A percentile compares a stretch with the other conserved stretches of the same genome.
phyloP scores from a whole-genome alignment of 768 basidiomycete genomes.

The Termitomyces sp. region DNA sequence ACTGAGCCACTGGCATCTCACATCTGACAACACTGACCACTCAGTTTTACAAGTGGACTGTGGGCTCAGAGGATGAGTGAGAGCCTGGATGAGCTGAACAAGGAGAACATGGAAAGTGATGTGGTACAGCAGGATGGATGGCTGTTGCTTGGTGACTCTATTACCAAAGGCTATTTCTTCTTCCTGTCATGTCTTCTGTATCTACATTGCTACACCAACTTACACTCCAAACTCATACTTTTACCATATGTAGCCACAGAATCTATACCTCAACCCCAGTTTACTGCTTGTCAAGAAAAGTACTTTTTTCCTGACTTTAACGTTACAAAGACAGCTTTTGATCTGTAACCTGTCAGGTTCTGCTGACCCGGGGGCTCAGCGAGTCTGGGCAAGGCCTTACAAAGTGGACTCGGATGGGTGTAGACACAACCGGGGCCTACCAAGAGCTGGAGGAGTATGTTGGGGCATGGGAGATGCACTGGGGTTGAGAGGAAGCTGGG shows the following conservation, averaged over 20 bases:
- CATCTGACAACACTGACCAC: slow-evolving; percentile 40
- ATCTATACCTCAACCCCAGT: slow-evolving; percentile 52
- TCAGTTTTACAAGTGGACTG: slow-evolving; percentile 48
- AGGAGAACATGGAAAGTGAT: slow-evolving; percentile 42
- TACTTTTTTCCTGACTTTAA: slow-evolving; percentile 46
- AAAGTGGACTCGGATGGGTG: too few relatives aligned
- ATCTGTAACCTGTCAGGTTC: too few relatives aligned
- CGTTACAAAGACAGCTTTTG: slow-evolving; percentile 47
- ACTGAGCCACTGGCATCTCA: slow-evolving; percentile 42
- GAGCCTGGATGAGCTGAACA: slow-evolving; percentile 30
- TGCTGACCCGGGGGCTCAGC: too few relatives aligned
- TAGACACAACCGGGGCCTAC: too few relatives aligned
- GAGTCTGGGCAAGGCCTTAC: too few relatives aligned
- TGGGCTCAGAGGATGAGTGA: slow-evolving; percentile 31
- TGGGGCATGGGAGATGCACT: too few relatives aligned
- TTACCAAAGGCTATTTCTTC: slow-evolving; percentile 71
- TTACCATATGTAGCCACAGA: slow-evolving; percentile 61
- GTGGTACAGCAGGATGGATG: slow-evolving; percentile 68
- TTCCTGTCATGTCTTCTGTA: slow-evolving; percentile 61
- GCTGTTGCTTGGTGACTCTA: slow-evolving; percentile 64
- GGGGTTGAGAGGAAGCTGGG: too few relatives aligned
- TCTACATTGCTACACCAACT: slow-evolving; percentile 55
- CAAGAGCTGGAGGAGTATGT: too few relatives aligned
- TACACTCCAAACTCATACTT: slow-evolving; percentile 48
- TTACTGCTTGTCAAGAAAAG: slow-evolving; percentile 37